A percentile compares a stretch with the other conserved stretches of the same genome.
Evolutionary conservation across 2,329 filamentous ascomycete genomes (phyloP).

Genomic region (Gnomoniopsis sp.): DNA sequence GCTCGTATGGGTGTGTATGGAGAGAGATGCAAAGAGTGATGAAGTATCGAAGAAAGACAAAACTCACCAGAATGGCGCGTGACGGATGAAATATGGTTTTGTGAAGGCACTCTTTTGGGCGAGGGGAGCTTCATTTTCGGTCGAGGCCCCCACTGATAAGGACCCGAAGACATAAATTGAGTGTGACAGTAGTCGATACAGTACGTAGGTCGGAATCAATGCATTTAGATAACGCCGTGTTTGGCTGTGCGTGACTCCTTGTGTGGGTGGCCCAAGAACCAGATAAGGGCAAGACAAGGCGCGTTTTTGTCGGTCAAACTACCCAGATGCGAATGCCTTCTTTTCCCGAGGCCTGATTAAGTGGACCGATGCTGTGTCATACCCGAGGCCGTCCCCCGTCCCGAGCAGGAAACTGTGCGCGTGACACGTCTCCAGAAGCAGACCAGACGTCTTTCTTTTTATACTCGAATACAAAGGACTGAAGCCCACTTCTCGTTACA

Average conservation of each 20-base stretch:
- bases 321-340: neutral
- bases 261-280: neutral
- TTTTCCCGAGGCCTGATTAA: neutral
- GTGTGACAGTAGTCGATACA: neutral
- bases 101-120: neutral
- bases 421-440: neutral
- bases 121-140: neutral
- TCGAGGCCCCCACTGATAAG: slow-evolving; percentile 5
- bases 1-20: neutral
- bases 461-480: too few species aligned
- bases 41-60: neutral
- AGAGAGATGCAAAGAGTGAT: neutral
- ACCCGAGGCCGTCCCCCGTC: neutral
- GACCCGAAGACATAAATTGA: neutral
- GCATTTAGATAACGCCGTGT: neutral
- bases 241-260: neutral
- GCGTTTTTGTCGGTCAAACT: neutral
- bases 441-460: neutral
- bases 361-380: neutral
- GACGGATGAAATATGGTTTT: neutral
- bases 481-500: too few species aligned
- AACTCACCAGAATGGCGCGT: neutral
- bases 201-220: too few species aligned
- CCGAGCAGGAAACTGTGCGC: neutral
- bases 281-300: neutral